These are phyloP conservation scores for Pichia nanzhaoensis DNA, from an alignment of 805 yeast genomes.

Conservation along the genomic window DNA sequence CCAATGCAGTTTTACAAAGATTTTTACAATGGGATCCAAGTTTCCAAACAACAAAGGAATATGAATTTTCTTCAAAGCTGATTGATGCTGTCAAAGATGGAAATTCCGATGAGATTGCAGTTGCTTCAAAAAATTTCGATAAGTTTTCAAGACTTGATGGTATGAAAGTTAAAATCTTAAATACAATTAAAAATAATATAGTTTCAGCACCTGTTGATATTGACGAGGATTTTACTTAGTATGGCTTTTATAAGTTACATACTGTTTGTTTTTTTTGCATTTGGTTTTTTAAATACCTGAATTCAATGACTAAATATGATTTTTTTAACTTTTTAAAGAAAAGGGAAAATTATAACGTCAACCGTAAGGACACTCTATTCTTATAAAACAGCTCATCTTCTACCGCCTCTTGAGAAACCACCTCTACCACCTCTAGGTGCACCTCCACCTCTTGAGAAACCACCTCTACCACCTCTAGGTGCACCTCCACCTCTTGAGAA, in stretches of 20 bases:
- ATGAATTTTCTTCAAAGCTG: constrained; percentile 55
- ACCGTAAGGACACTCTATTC: too few species aligned
- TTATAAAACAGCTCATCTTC: too few species aligned
- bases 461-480: constrained; percentile 38
- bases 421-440: constrained; percentile 34
- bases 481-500: constrained; percentile 34
- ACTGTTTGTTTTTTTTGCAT: background rate
- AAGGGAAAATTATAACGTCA: too few species aligned
- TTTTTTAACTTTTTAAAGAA: too few species aligned
- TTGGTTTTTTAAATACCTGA: too few species aligned
- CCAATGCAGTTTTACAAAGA: constrained; percentile 60
- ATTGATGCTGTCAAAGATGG: constrained; percentile 73
- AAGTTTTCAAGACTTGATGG: constrained; percentile 84
- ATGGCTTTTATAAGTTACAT: background rate
- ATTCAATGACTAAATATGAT: too few species aligned
- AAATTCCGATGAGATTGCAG: constrained; percentile 69
- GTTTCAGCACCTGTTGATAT: constrained; percentile 27
- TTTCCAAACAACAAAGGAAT: constrained; percentile 73
- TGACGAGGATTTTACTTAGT: constrained; percentile 32
- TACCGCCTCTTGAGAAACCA: constrained; percentile 22
- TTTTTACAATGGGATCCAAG: constrained; percentile 67
- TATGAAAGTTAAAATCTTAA: constrained; percentile 78
- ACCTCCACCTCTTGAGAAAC: constrained; percentile 18
- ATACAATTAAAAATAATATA: constrained; percentile 62
- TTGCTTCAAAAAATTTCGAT: constrained; percentile 74